phyloP scores from a whole-genome alignment of 1,284 basidiomycete genomes.

The Ustilago vetiveriae region DNA sequence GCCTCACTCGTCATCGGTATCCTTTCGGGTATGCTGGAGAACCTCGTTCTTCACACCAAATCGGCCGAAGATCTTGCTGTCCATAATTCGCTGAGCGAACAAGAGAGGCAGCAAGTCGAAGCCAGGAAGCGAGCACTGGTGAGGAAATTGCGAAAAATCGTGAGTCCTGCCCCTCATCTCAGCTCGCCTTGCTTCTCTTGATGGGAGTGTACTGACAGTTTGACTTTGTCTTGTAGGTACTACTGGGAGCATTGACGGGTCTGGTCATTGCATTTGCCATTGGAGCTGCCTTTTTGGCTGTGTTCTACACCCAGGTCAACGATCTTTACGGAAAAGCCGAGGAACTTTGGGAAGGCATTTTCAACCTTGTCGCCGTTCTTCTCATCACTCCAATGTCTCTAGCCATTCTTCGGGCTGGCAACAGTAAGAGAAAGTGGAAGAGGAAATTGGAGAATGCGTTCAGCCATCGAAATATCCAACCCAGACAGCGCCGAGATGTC shows the following conservation, averaged over 20 bases:
- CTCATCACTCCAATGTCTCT: conserved; percentile 66
- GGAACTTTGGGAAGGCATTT: conserved; percentile 66
- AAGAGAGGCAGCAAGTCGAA: conserved; percentile 11
- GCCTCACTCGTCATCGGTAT: conserved; percentile 65
- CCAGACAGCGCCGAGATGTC: conserved; percentile 9
- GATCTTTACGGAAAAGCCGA: conserved; percentile 70
- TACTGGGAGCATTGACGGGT: conserved; percentile 55
- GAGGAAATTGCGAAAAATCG: conserved; percentile 52
- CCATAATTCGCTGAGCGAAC: conserved; percentile 11
- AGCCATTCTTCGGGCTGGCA: conserved; percentile 61
- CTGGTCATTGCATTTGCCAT: conserved; percentile 58
- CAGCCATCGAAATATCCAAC: conserved; percentile 20
- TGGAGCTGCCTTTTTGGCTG: conserved; percentile 62
- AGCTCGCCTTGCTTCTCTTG: neutral
- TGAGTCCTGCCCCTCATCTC: conserved; percentile 16
- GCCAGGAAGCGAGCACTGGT: conserved; percentile 40
- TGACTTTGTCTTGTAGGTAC: conserved; percentile 4
- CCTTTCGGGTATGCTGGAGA: conserved; percentile 62
- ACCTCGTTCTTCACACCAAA: conserved; percentile 49
- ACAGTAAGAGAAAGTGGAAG: conserved; percentile 60
- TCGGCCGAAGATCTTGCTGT: conserved; percentile 13
- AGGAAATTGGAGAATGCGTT: conserved; percentile 60
- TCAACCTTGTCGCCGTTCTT: conserved; percentile 61
- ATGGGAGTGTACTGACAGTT: too few species aligned
- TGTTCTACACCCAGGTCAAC: conserved; percentile 69